Evolutionary conservation across 495 filamentous ascomycete genomes (phyloP), one percentile per base, ranked within the genome.

Genomic region (Lasiosphaeris hirsuta): DNA sequence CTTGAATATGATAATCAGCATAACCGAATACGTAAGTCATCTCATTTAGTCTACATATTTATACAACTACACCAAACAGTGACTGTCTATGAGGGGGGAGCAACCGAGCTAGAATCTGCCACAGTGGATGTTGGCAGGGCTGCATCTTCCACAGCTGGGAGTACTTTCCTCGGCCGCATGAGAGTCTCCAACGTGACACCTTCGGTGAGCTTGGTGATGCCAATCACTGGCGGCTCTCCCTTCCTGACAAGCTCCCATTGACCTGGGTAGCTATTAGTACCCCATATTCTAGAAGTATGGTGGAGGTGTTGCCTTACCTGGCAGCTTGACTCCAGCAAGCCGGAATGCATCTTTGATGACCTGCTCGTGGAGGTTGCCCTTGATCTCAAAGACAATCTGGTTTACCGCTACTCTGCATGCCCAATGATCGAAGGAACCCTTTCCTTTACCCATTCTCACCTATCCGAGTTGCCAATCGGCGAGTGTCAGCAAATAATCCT

Each of bases 381-480:
- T 91, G 58, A 99, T 74, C 75, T 99, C 94, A 60, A 99, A 90
- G 13, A 97, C 77, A 39, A 99, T 80, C 70, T 90, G 87, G 72
- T 87, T 93, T 54, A 97, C 88, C 10, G 89, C 84, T 58, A 96
- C 84, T 64, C 92, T 85, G 13, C 87, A 80, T 30, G 93, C 90
- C 94, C 94, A 99, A 75, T 94, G 89, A 73, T 97, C 94, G 72
- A 97, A 97, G 60, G 84, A 87, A 62, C 94, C 94, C 76, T 97
- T 99, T 71, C 94, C 94, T 77, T 96, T 97, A 73, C 94, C 95
- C 94, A 99, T 99, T 79, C 95, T 86, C 62, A 86, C 75, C 82
- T 84, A 50, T 17, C 17, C 23, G 5, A 5, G 5, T 30, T 30
- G 23, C 23, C 23, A 57, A 7, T 5, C 37, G 34, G 3, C 41